Base-by-base conservation (phyloP, 179 eudicot species). In the Beta corolliflora region DNA sequence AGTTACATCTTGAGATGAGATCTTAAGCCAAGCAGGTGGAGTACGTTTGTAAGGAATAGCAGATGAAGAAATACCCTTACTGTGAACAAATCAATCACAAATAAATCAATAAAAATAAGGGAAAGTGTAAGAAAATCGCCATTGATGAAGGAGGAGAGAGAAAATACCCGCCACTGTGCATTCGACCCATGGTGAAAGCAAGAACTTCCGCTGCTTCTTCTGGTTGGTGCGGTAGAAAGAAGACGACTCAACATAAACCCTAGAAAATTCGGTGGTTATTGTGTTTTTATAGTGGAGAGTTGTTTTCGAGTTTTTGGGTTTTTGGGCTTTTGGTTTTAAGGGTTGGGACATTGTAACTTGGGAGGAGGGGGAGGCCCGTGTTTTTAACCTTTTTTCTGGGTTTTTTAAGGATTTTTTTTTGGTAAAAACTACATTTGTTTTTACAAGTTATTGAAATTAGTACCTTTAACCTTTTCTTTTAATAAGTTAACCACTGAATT, bases 21-120 rank as follows among this genome's bases (percentile, higher is more conserved):
- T 88, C 88, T 88, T 88, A 48, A 88, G 84, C 91, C 90, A 88
- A 3, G 81, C 29, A 15, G 90, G 87, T 48, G 90, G 90, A 2
- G 83, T 84, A n/a, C 90, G 70, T 85, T 88, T 88, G 88, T 88
- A 88, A 12, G 91, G 91, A 0, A 80, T 73, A 0, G 85, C 84
- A 6, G 87, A 81, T 16, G 87, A 61, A 1, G 87, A 85, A 18
- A 81, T 84, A 75, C 87, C 87, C 81, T 84, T 84, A 67, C 87
- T 82, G 81, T 21, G 16, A 54, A 69, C 45, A 52, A 36, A 36
- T 36, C 41, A 5, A 41, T 48, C 9, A 48, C 50, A 41, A 9
- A 78, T 9, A 15, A 21, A 80, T 9, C 14, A 31, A 23, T 21
- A n/a, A 18, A 72, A 69, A 0, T 36, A 36, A 2, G 41, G 21